phyloP scores from a whole-genome alignment of 2,329 filamentous ascomycete species.

The Neopestalotiopsis sp. region DNA sequence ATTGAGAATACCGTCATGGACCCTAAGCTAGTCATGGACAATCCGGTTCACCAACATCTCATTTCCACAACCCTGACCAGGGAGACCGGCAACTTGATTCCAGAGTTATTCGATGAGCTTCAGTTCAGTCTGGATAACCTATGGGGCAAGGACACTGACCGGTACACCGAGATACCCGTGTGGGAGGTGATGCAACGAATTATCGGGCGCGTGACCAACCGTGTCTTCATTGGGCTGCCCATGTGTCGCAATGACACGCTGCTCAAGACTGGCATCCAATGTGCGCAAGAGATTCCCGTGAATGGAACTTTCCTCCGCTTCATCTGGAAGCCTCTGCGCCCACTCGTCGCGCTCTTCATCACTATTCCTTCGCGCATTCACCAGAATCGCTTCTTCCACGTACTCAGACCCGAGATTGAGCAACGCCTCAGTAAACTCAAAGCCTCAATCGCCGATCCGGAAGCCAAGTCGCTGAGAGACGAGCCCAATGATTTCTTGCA shows the following conservation, averaged over 20 bases:
- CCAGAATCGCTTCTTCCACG: conserved; percentile 23
- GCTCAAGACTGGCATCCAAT: conserved; percentile 27
- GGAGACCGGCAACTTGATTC: conserved; percentile 38
- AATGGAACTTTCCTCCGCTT: conserved; percentile 25
- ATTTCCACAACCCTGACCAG: conserved; percentile 35
- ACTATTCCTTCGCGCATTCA: conserved; percentile 28
- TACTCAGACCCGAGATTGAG: conserved; percentile 26
- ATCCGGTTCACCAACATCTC: conserved; percentile 33
- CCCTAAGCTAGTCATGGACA: conserved; percentile 26
- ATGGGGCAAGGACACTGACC: conserved; percentile 28
- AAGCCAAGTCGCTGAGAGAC: conserved; percentile 17
- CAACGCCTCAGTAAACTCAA: conserved; percentile 27
- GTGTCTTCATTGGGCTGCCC: conserved; percentile 28
- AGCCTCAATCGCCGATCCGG: conserved; percentile 12
- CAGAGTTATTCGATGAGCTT: conserved; percentile 35
- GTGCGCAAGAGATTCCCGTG: conserved; percentile 26
- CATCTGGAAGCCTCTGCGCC: conserved; percentile 24
- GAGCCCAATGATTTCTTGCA: conserved; percentile 30
- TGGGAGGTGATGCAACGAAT: conserved; percentile 18
- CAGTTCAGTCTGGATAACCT: conserved; percentile 29
- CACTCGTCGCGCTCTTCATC: conserved; percentile 25
- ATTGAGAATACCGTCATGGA: conserved; percentile 33
- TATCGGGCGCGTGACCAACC: conserved; percentile 25
- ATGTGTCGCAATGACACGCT: conserved; percentile 27
- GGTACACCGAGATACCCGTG: conserved; percentile 17